Conservation (phyloP, 1,284 basidiomycete genomes). For the Serendipita sp. region DNA sequence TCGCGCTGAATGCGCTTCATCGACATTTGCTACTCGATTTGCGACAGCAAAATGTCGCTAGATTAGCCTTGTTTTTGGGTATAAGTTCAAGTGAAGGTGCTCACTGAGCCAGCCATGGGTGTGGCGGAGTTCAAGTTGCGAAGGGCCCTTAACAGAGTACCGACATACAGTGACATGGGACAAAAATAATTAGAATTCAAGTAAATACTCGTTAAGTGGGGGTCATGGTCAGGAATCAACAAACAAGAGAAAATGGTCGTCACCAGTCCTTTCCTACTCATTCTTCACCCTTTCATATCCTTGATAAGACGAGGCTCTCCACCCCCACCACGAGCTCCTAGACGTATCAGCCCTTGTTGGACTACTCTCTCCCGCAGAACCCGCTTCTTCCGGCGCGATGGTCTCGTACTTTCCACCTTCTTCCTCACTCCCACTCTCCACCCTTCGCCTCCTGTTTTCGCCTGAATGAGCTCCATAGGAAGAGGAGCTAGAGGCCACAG, state of each 20-base stretch:
- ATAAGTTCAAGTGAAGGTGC: background rate
- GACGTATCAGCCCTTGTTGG: constrained; percentile 17
- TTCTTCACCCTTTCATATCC: constrained; percentile 21
- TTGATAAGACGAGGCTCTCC: constrained; percentile 12
- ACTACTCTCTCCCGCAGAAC: constrained; percentile 3
- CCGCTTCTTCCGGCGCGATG: constrained; percentile 12
- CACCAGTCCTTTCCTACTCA: constrained; percentile 13
- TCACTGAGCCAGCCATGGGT: constrained; percentile 2
- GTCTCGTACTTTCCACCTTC: constrained; percentile 12
- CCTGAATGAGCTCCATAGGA: constrained; percentile 3
- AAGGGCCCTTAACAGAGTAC: background rate
- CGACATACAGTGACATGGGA: background rate
- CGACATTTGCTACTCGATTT: constrained; percentile 43
- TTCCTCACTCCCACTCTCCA: constrained; percentile 4
- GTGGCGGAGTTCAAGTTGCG: background rate
- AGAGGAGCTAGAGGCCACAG: background rate
- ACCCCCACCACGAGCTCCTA: constrained; percentile 32
- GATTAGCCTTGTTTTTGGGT: background rate
- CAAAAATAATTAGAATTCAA: background rate
- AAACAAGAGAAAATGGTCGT: background rate
- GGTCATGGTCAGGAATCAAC: background rate
- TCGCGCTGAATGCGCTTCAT: constrained; percentile 81
- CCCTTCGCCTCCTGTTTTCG: constrained; percentile 3
- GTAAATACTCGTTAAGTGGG: background rate
- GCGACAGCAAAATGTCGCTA: no score